Base-by-base conservation (phyloP, 768 basidiomycete genomes). In the Leccinum uliginosum region DNA sequence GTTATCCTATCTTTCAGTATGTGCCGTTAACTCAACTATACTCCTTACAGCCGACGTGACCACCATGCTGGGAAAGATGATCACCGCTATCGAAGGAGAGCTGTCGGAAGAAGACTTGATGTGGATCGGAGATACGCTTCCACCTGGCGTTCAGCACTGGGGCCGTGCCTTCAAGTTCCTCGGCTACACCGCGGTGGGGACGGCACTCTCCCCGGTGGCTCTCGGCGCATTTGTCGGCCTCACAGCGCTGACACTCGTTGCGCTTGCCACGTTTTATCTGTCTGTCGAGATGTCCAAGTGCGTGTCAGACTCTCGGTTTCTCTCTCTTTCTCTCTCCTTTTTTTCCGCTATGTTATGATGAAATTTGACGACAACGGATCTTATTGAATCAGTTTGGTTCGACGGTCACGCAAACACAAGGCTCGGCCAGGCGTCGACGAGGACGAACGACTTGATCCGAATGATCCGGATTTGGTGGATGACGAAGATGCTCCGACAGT, bases 81-180 rank as follows among this genome's bases (percentile, higher is more conserved):
- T 66, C 55, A 54, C 43, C 6, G 52, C 56, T 1, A 51, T 66
- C 9, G 63, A 67, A 38, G 55, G 38, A 27, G 62, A 67, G 12
- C 35, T 65, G 4, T 57, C 44, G 4, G 61, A 65, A 35, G 57
- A 65, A 11, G 57, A 61, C 24, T 49, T 67, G 24, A 53, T 60
- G 56, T 58, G 57, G 15, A 44, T 60, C 9, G 63, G 64, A 8
- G 63, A 67, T 27, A 10, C 50, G 1, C 59, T 60, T 2, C 38
- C 67, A 6, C 65, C 65, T 8, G 61, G 60, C 19, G 56, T 67
- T 40, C 17, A 10, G 21, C 65, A 67, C 17, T 67, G 65, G 65
- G 11, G n/a, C 3, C 46, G 46, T 9, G 17, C 26, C 6, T 12
- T 48, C 6, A 17, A 11, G 24, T 17, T 27, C 9, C 9, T 48